Percentiles rank a stretch among this genome's conserved stretches.
Evolutionary conservation across 169 alveolate genomes (phyloP).

Genomic region (Sarcocystis neurona): DNA sequence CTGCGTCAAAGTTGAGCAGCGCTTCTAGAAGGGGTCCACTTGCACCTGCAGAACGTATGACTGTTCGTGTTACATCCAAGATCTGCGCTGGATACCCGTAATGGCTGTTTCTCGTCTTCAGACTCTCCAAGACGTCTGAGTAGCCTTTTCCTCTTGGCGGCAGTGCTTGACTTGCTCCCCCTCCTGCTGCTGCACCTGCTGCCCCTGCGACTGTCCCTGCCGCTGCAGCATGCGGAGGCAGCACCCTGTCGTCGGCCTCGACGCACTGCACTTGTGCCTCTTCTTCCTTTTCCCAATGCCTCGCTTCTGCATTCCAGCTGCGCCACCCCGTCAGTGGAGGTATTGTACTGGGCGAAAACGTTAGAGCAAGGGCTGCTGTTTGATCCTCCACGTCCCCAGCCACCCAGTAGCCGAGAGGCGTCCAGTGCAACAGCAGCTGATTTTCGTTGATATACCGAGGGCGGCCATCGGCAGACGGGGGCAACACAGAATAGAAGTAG

Average conservation of each 20-base stretch:
- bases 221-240: neutral
- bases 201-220: neutral
- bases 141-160: too few relatives aligned
- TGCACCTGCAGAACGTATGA: too few relatives aligned
- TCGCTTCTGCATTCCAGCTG: neutral
- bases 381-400: constrained; percentile 2
- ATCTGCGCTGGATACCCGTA: constrained; percentile 23
- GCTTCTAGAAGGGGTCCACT: too few relatives aligned
- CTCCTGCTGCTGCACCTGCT: neutral
- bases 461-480: constrained; percentile 19
- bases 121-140: too few relatives aligned
- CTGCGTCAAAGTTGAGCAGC: too few relatives aligned
- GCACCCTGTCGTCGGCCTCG: neutral
- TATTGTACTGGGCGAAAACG: constrained; percentile 10
- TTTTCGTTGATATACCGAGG: constrained; percentile 13
- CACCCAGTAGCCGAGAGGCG: constrained; percentile 36
- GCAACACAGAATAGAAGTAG: neutral
- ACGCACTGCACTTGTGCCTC: neutral
- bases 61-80: too few relatives aligned
- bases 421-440: neutral
- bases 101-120: constrained; percentile 15
- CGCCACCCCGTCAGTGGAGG: constrained; percentile 25
- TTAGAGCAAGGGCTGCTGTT: neutral
- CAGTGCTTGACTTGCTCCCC: too few relatives aligned
- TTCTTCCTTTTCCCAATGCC: constrained; percentile 1